Percentiles rank a stretch among this genome's conserved stretches.
phyloP scores from a whole-genome alignment of 2,329 filamentous ascomycete genomes.

The Fusarium staphyleae region DNA sequence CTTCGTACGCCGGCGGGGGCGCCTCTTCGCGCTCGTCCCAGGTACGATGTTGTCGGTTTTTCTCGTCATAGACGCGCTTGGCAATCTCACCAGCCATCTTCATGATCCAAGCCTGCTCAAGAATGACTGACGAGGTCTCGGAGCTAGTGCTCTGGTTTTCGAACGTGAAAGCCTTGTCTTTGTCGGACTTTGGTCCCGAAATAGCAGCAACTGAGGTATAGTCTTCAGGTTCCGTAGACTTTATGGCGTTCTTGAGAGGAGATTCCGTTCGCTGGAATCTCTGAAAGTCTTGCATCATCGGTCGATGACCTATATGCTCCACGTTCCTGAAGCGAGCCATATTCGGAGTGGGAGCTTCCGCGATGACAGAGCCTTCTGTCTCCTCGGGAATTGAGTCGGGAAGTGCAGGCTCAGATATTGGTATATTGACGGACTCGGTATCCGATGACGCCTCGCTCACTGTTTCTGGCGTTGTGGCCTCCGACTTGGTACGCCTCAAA shows the following conservation, averaged over 20 bases:
- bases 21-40: constrained; percentile 62
- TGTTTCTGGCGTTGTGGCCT: constrained; percentile 60
- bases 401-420: constrained; percentile 67
- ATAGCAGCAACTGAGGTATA: constrained; percentile 31
- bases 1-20: constrained; percentile 70
- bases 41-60: constrained; percentile 55
- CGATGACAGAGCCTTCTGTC: constrained; percentile 53
- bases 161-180: constrained; percentile 42
- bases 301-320: constrained; percentile 32
- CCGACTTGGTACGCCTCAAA: constrained; percentile 68
- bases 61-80: constrained; percentile 85
- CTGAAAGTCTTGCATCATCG: constrained; percentile 38
- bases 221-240: constrained; percentile 21
- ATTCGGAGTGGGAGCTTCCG: constrained; percentile 41
- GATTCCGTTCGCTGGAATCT: constrained; percentile 38
- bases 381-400: constrained; percentile 66
- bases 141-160: constrained; percentile 48
- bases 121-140: constrained; percentile 65
- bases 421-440: constrained; percentile 61
- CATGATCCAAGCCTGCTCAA: constrained; percentile 85
- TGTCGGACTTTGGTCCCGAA: constrained; percentile 32
- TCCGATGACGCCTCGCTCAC: constrained; percentile 57
- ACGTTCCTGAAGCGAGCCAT: constrained; percentile 52
- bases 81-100: constrained; percentile 96
- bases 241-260: constrained; percentile 29